Base-by-base conservation (phyloP, 768 basidiomycete species). In the Mycena metata region DNA sequence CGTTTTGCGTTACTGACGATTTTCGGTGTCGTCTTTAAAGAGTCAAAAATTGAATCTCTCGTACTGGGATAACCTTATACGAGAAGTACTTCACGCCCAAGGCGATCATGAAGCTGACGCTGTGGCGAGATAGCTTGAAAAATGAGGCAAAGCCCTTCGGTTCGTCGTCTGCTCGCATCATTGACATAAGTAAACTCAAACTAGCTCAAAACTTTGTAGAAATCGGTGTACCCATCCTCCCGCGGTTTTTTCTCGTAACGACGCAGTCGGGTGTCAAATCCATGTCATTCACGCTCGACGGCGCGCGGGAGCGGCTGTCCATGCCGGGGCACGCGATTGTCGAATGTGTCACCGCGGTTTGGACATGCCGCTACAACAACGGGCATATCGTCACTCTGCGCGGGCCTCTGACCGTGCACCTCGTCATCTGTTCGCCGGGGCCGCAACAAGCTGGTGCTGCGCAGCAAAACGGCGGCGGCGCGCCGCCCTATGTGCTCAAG, bases 81-180 rank as follows among this genome's bases (percentile, higher is more conserved):
- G 83, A 55, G 88, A n/a, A 90, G 33, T 94, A 90, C 70, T 95
- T 95, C 74, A 87, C 88, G 11, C 85, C 88, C 3, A 87, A 88
- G 66, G 91, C 92, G 23, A 78, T 87, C 51, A 88, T 95, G 88
- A 92, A 89, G 76, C 84, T 95, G 72, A 94, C 92, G 3, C 79
- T 95, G n/a, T 95, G 94, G 94, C 93, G 93, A 76, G 93, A 94
- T 77, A 94, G 92, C 73, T 88, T 89, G 75, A 86, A 84, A 72
- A 86, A 84, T 26, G 94, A 95, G 75, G 93, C 93, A 36, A 95
- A 94, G 74, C 91, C 91, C 11, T 94, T 96, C 73, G 93, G 94
- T 95, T 61, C 54, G 91, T 81, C 39, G 24, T 57, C n/a, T 51
- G 56, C 39, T 30, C 8, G n/a, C 15, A 5, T 41, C 41, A 33